Evolutionary conservation across 768 basidiomycete genomes (phyloP), one percentile per base, ranked within the genome.

Genomic region (Leucocoprinus sp.): DNA sequence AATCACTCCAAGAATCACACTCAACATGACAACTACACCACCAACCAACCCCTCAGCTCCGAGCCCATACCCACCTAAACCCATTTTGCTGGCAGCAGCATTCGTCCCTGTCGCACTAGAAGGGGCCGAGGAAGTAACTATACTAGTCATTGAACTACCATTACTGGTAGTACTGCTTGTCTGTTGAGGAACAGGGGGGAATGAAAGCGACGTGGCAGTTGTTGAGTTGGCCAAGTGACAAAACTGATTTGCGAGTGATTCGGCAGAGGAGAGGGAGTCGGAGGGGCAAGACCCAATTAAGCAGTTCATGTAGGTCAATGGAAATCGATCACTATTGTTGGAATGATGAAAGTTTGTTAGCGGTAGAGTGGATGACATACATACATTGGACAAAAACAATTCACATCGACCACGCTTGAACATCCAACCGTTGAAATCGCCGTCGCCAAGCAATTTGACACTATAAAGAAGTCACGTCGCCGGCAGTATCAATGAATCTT

Each of bases 381-480:
- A 48, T 54, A 67, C 66, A 59, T 66, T 17, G 54, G 37, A 48
- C 76, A 77, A 54, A 67, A 78, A 52, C 76, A 78, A 44, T 70
- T 63, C 24, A 76, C 70, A 5, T 70, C 69, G 9, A 64, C 59
- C 21, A 76, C 51, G 45, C 68, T 72, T 4, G 60, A 50, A 57
- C 76, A 78, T 31, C 67, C 69, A 0, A 65, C 64, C 2, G 53
- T 48, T 2, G 65, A 56, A 5, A 68, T 63, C 1, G 70, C 65
- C 1, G 60, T 46, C 6, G 60, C 62, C 2, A 77, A 58, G 51
- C 76, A 78, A 31, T 64, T 57, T 24, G 64, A 64, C 8, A 76
- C 76, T 77, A 42, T 24, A 39, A 34, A 7, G 11, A 34, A 14
- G 8, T 4, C n/a, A 18, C 8, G 11, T 2, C 6, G 5, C n/a